Evolutionary conservation across 139 green algal species (phyloP).

Genomic region (Picochlorum costavermella): DNA sequence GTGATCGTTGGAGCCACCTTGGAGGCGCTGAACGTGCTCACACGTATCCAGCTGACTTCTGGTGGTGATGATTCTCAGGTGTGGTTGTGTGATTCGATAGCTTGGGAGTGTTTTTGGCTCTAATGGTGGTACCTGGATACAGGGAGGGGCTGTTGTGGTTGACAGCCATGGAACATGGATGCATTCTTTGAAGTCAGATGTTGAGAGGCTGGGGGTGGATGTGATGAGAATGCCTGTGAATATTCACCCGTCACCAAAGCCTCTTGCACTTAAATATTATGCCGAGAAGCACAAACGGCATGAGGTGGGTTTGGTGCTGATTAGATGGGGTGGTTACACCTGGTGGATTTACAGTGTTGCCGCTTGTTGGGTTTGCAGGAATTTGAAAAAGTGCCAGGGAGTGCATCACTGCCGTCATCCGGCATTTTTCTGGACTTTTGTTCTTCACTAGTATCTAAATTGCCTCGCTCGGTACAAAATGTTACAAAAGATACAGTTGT

Average conservation of each 20-base stretch:
- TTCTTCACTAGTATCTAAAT: no score
- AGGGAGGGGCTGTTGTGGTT: neutral
- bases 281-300: neutral
- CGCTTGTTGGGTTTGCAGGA: neutral
- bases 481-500: no score
- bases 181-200: neutral
- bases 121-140: no score
- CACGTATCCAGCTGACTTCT: neutral
- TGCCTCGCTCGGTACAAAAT: no score
- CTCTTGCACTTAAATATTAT: constrained; percentile 15
- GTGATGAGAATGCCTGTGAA: constrained; percentile 12
- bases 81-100: no score
- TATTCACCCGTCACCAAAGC: constrained; percentile 17
- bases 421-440: no score
- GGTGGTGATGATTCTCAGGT: no score
- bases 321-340: neutral
- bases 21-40: constrained; percentile 6
- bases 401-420: no score
- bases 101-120: no score
- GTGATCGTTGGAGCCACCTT: constrained; percentile 18
- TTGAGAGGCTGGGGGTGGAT: neutral
- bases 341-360: neutral
- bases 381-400: no score
- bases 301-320: neutral
- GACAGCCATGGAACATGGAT: constrained; percentile 1